Percentiles rank a stretch among this genome's conserved stretches.
Evolutionary conservation across 202 grass and related monocot genomes (phyloP).

Genomic region (Carex sylvatica): DNA sequence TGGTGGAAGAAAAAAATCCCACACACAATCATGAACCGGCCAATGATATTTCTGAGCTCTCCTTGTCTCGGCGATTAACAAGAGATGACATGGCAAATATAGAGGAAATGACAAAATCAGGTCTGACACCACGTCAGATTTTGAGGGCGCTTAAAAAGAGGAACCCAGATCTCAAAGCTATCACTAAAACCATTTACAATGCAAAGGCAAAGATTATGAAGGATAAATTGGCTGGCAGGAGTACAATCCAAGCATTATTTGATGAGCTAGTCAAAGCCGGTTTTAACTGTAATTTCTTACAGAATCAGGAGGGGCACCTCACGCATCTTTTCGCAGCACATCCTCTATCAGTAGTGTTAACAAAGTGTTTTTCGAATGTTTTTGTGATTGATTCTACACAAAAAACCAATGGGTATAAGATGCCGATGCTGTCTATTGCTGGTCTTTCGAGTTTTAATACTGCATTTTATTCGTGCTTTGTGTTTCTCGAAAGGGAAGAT

Average conservation of each 20-base stretch:
- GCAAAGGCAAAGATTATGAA: constrained; percentile 21
- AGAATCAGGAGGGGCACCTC: constrained; percentile 14
- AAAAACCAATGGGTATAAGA: constrained; percentile 22
- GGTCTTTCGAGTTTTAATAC: constrained; percentile 22
- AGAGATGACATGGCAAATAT: constrained; percentile 8
- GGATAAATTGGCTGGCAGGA: constrained; percentile 15
- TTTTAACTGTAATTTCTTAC: constrained; percentile 28
- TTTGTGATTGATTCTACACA: constrained; percentile 23
- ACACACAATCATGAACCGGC: constrained; percentile 21
- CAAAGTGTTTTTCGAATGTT: constrained; percentile 25
- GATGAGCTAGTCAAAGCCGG: constrained; percentile 20
- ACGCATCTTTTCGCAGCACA: constrained; percentile 24
- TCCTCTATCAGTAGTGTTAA: constrained; percentile 26
- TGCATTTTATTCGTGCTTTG: constrained; percentile 27
- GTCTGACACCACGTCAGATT: constrained; percentile 23
- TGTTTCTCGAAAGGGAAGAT: constrained; percentile 19
- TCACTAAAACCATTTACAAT: constrained; percentile 25
- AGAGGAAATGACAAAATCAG: constrained; percentile 25
- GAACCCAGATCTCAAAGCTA: constrained; percentile 26
- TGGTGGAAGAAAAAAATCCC: constrained; percentile 13
- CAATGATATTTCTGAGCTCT: constrained; percentile 10
- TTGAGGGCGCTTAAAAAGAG: constrained; percentile 15
- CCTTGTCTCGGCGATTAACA: constrained; percentile 9
- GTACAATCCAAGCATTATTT: constrained; percentile 16
- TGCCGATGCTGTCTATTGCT: constrained; percentile 16